Conservation (phyloP, 164 flowering plant genomes). For the Berberis vulgaris region DNA sequence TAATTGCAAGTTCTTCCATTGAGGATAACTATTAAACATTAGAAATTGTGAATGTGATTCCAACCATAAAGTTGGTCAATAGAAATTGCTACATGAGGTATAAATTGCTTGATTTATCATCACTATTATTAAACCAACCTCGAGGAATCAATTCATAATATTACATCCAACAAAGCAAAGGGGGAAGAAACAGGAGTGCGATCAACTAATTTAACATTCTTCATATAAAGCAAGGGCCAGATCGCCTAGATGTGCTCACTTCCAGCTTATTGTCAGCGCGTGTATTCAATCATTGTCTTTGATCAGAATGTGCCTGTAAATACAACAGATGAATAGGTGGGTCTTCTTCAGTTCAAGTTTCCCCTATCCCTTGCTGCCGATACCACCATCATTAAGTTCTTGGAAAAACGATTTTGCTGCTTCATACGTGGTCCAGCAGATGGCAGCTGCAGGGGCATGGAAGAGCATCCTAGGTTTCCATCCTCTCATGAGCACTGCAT, state of each 20-base stretch:
- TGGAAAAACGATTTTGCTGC: constrained; percentile 68
- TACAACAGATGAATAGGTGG: neutral
- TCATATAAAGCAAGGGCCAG: neutral
- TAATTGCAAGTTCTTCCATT: too few species aligned
- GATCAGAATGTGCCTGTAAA: constrained; percentile 5
- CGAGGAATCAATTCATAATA: too few species aligned
- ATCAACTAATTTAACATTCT: neutral
- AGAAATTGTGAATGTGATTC: too few species aligned
- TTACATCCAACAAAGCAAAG: too few species aligned
- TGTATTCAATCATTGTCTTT: neutral
- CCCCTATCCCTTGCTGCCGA: constrained; percentile 5
- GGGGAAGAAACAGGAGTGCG: too few species aligned
- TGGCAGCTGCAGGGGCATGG: constrained; percentile 99
- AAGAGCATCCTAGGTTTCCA: constrained; percentile 93
- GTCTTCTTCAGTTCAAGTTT: neutral
- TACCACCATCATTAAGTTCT: constrained; percentile 26
- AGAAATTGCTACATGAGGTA: too few species aligned
- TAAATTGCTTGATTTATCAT: too few species aligned
- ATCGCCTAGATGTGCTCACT: neutral
- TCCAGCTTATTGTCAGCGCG: neutral
- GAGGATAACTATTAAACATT: too few species aligned
- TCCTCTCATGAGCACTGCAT: constrained; percentile 72
- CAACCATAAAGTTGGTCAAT: too few species aligned
- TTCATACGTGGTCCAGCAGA: constrained; percentile 91
- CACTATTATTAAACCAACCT: too few species aligned